Evolutionary conservation across 768 basidiomycete genomes (phyloP), one percentile per base, ranked within the genome.

Genomic region (Trametes cingulata): DNA sequence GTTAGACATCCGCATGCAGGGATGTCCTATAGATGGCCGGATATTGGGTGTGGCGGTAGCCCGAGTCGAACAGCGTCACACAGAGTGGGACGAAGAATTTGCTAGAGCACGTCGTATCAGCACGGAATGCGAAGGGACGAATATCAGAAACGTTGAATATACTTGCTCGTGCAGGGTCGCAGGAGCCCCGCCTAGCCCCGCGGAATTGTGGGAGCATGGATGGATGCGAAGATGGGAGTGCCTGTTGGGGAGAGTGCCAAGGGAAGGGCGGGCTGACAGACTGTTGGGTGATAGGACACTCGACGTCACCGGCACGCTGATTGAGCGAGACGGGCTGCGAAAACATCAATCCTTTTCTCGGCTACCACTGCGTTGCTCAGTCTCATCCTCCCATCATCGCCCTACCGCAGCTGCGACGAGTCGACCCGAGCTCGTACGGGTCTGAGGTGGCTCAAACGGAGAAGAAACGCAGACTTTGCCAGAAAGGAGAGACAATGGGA

Each of bases 401-500:
- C n/a, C 41, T 43, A 4, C 3, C 22, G 43, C 43, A 45, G 43
- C 43, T n/a, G 7, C 12, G 22, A 22, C 43, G 22, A 20, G 2
- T 19, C 42, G 9, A 12, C 43, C n/a, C n/a, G n/a, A n/a, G n/a
- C n/a, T n/a, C n/a, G n/a, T n/a, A n/a, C n/a, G n/a, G n/a, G 52
- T 27, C 10, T 6, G 19, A 29, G 49, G 48, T 22, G 39, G n/a
- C n/a, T n/a, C 41, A 25, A 7, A 24, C 12, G 29, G 24, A 39
- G 50, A 10, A 39, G 27, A 2, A 13, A 14, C 0, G 17, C 20
- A 24, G 12, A 24, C 35, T 33, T 40, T 14, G 19, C 48, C 24
- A 6, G 40, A 27, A 41, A n/a, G 10, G 60, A 50, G 14, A 53
- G 50, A 61, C 52, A 61, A 61, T 61, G 60, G 60, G 52, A 54